Conservation (phyloP, 2,329 filamentous ascomycete genomes). For the Monosporascus sp. region DNA sequence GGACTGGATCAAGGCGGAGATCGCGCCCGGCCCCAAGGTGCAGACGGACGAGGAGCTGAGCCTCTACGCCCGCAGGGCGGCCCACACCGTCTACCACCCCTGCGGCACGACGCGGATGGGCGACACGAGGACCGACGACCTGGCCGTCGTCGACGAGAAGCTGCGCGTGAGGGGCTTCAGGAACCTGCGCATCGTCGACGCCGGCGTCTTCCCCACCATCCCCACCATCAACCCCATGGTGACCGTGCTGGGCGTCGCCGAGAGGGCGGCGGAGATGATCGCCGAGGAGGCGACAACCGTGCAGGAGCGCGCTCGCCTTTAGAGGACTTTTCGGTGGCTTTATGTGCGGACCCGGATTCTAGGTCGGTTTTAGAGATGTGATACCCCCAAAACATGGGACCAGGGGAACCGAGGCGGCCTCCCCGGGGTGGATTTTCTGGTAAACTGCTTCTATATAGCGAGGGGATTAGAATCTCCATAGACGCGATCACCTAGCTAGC, state of each 20-base stretch:
- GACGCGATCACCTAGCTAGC: too few species aligned
- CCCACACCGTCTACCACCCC: slow-evolving; percentile 88
- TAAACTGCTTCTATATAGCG: too few species aligned
- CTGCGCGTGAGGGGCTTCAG: slow-evolving; percentile 69
- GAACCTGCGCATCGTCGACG: slow-evolving; percentile 76
- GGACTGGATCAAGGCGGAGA: slow-evolving; percentile 77
- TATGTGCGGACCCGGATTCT: too few species aligned
- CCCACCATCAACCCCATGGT: slow-evolving; percentile 86
- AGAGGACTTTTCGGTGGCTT: slow-evolving; percentile 1
- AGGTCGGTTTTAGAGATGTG: too few species aligned
- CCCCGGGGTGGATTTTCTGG: too few species aligned
- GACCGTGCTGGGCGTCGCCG: slow-evolving; percentile 78
- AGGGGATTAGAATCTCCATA: too few species aligned
- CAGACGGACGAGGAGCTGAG: slow-evolving; percentile 75
- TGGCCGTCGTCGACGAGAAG: slow-evolving; percentile 75
- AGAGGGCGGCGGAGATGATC: slow-evolving; percentile 80
- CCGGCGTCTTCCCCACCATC: slow-evolving; percentile 85
- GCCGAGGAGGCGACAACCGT: slow-evolving; percentile 58
- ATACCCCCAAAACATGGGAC: too few species aligned
- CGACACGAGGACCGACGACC: slow-evolving; percentile 59
- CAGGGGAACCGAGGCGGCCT: too few species aligned
- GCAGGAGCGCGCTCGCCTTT: slow-evolving; percentile 27
- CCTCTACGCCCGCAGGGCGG: slow-evolving; percentile 75
- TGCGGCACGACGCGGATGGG: slow-evolving; percentile 91
- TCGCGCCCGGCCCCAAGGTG: slow-evolving; percentile 69